Evolutionary conservation across 2,329 filamentous ascomycete species (phyloP).

Genomic region (Fusarium subglutinans): DNA sequence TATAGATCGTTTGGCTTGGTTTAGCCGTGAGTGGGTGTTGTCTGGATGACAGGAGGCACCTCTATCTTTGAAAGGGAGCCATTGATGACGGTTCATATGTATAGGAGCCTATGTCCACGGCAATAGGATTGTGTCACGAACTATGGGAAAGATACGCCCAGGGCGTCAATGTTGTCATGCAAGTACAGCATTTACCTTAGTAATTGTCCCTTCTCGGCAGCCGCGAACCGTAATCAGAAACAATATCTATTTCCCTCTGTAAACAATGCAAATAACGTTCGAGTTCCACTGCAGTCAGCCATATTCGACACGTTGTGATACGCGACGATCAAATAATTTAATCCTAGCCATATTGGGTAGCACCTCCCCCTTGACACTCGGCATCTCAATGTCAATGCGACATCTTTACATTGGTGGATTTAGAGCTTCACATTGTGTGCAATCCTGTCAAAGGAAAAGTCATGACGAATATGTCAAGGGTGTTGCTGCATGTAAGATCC

Average conservation of each 20-base stretch:
- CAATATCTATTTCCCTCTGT: background rate
- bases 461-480: background rate
- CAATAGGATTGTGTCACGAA: background rate
- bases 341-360: background rate
- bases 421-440: too few relatives aligned
- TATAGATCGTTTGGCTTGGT: background rate
- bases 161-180: background rate
- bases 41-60: background rate
- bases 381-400: background rate
- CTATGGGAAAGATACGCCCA: background rate
- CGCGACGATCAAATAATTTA: background rate
- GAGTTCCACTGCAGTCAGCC: background rate
- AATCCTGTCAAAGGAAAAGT: background rate
- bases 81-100: background rate
- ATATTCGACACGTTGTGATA: background rate
- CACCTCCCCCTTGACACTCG: background rate
- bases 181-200: background rate
- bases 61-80: background rate
- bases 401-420: background rate
- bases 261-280: background rate
- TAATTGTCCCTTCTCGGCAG: background rate
- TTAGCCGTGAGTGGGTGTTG: background rate
- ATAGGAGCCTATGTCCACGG: background rate
- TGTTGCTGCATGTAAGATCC: background rate
- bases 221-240: background rate